phyloP scores from a whole-genome alignment of 306 rosid species.

The Fragaria nilgerrensis region DNA sequence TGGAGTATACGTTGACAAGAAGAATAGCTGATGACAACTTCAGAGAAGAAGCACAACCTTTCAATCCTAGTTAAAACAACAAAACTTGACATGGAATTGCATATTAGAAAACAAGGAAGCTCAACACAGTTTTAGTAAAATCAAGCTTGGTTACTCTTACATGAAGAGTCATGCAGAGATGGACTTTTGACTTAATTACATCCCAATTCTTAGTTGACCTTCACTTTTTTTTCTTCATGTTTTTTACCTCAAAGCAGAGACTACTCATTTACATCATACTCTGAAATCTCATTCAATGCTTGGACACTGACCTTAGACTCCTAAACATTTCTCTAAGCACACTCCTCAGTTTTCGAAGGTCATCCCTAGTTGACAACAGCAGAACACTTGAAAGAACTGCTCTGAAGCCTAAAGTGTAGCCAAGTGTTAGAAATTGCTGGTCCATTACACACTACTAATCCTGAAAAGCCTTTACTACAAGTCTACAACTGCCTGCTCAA shows the following conservation, averaged over 20 bases:
- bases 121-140: background rate
- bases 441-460: background rate
- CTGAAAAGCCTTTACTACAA: background rate
- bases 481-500: background rate
- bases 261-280: background rate
- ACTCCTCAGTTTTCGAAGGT: background rate
- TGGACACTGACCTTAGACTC: background rate
- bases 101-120: background rate
- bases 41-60: background rate
- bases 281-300: background rate
- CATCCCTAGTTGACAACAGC: background rate
- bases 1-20: background rate
- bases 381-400: background rate
- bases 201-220: background rate
- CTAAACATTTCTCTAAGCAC: background rate
- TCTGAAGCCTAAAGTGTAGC: background rate
- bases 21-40: background rate
- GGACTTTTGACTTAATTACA: background rate
- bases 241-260: background rate
- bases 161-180: background rate
- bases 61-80: background rate
- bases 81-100: background rate
- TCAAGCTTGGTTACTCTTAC: background rate
- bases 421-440: background rate
- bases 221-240: background rate